phyloP scores from a whole-genome alignment of 768 basidiomycete genomes.

The Solioccasus polychromus region DNA sequence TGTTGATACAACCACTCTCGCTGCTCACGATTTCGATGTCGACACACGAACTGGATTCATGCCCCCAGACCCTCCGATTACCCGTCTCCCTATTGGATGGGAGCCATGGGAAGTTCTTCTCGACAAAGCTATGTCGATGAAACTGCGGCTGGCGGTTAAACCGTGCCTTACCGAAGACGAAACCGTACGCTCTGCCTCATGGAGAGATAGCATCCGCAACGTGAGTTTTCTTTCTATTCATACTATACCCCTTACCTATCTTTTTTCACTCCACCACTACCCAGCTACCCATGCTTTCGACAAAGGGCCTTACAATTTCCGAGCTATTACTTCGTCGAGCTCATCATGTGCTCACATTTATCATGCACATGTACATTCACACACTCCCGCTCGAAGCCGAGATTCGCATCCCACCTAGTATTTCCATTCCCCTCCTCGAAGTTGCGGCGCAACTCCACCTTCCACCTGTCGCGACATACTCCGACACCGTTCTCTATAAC shows the following conservation, averaged over 20 bases:
- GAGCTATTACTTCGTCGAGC: slow-evolving; percentile 64
- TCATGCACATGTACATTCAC: slow-evolving; percentile 79
- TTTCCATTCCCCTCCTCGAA: slow-evolving; percentile 74
- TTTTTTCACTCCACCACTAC: too few relatives aligned
- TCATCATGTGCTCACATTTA: slow-evolving; percentile 69
- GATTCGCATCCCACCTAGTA: slow-evolving; percentile 62
- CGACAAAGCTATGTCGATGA: slow-evolving; percentile 44
- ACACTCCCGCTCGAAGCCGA: slow-evolving; percentile 47
- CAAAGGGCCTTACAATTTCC: slow-evolving; percentile 43
- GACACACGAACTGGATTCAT: slow-evolving; percentile 90
- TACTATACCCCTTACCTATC: too few relatives aligned
- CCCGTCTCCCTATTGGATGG: slow-evolving; percentile 60
- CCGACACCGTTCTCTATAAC: slow-evolving; percentile 92
- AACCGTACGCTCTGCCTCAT: slow-evolving; percentile 41
- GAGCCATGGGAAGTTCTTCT: slow-evolving; percentile 70
- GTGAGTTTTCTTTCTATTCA: slow-evolving; percentile 37
- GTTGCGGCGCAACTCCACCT: slow-evolving; percentile 72
- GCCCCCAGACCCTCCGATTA: slow-evolving; percentile 71
- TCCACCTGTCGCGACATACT: slow-evolving; percentile 81
- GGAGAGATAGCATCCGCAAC: slow-evolving; percentile 50
- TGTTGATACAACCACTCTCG: slow-evolving; percentile 60
- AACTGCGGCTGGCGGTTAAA: slow-evolving; percentile 57
- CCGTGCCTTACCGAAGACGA: slow-evolving; percentile 37
- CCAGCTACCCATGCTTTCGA: slow-evolving; percentile 58
- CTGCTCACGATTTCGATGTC: slow-evolving; percentile 89